Base-by-base conservation (phyloP, 192 early-diverging fungal genomes). In the Linnemannia schmuckeri region DNA sequence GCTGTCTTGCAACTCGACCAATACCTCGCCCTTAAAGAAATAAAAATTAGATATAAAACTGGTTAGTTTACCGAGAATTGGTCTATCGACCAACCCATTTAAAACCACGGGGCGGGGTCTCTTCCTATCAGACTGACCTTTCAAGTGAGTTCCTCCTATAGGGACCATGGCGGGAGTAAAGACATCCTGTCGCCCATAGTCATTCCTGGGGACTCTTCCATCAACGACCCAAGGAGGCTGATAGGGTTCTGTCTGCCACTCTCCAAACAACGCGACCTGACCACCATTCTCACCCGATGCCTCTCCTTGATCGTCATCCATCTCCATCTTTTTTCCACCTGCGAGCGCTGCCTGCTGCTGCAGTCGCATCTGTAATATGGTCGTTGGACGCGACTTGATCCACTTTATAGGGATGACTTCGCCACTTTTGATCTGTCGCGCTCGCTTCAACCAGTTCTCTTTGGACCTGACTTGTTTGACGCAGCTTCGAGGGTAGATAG, bases 121-220 rank as follows among this genome's bases (percentile, higher is more conserved):
- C 20, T 42, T 22, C 17, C 69, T 52, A 8, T 57, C 30, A 15
- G 9, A 70, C 86, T 88, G 81, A 92, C 92, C 89, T 69, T 89
- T 85, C 22, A 98, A 80, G 89, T 97, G 96, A 4, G 91, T 93
- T 24, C 91, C 94, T 38, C 97, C 97, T 6, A 85, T 77, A 8
- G 98, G 98, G 69, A 97, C 89, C 98, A 99, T 99, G 13, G 88
- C 89, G 6, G 91, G 84, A 15, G 94, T 93, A 86, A 97, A 97
- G 44, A 99, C 76, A 82, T 99, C 96, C 49, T 98, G 88, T 80
- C 95, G 93, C 12, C 97, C 97, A 88, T 93, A 98, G 13, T 84
- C 74, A 87, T 97, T 97, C 68, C 93, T 91, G 12, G 97, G 96
- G 22, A 99, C 94, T 38, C 83, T 92, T 13, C 97, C 97, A 93